phyloP scores from a whole-genome alignment of 2,329 filamentous ascomycete genomes.

The Escovopsis sp. region DNA sequence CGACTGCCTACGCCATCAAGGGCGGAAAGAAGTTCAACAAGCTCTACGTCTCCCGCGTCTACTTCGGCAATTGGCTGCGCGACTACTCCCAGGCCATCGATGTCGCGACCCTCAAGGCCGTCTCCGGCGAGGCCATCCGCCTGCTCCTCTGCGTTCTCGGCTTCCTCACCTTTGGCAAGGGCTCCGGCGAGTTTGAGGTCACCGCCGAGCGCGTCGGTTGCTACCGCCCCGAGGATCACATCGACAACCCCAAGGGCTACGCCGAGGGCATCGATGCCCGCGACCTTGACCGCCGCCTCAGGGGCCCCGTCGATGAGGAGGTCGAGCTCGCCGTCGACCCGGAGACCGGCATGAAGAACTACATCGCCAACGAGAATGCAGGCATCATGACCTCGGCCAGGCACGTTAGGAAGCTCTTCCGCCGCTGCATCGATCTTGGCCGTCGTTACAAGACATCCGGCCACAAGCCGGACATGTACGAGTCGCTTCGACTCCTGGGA shows the following conservation, averaged over 20 bases:
- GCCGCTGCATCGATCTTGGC: conserved; percentile 62
- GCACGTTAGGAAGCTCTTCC: conserved; percentile 60
- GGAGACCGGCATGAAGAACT: conserved; percentile 72
- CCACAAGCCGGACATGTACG: conserved; percentile 60
- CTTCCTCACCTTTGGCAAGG: conserved; percentile 79
- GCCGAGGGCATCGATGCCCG: conserved; percentile 78
- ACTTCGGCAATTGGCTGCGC: conserved; percentile 89
- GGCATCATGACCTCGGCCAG: conserved; percentile 70
- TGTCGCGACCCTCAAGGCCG: conserved; percentile 71
- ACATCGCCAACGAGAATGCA: conserved; percentile 72
- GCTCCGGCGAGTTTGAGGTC: conserved; percentile 71
- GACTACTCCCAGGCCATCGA: conserved; percentile 79
- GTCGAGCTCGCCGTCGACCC: conserved; percentile 67
- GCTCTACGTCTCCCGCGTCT: conserved; percentile 74
- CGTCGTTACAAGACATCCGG: conserved; percentile 47
- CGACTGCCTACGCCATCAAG: conserved; percentile 36
- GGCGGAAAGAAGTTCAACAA: conserved; percentile 71
- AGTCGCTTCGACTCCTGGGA: conserved; percentile 72
- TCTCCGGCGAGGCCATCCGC: conserved; percentile 80
- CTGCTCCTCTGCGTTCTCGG: conserved; percentile 78
- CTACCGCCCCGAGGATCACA: conserved; percentile 62
- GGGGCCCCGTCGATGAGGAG: conserved; percentile 65
- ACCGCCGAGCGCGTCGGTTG: conserved; percentile 70
- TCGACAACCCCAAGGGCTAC: conserved; percentile 74
- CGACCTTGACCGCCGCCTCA: conserved; percentile 64